Evolutionary conservation across 2,329 filamentous ascomycete species (phyloP), one percentile per base, ranked within the genome.

Genomic region (Nigrograna mackinnonii): DNA sequence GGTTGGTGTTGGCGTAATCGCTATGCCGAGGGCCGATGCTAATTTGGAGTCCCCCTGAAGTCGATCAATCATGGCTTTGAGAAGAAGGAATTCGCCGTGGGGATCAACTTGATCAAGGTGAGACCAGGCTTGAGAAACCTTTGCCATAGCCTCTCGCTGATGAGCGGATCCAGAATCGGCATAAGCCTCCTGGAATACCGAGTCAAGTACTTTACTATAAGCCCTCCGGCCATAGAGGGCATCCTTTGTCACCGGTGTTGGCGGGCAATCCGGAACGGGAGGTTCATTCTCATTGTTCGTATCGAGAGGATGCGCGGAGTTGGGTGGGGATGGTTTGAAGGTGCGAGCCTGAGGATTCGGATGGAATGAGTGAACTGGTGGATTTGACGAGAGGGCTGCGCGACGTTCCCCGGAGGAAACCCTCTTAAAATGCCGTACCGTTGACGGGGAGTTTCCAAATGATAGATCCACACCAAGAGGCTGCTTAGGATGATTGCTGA

Each of bases 401-500:
- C 62, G 57, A 16, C 62, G 59, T 37, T 68, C 64, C 76, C 74
- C 64, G 57, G 89, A 87, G 0, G 91, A 94, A 1, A 95, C 90
- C 18, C 92, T 84, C 50, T 89, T 88, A 75, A 96, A 97, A 39
- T 95, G 85, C 41, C 91, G 86, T 53, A 95, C 89, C 13, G 91
- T 96, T 1, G 92, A 96, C 2, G 89, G 89, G 6, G 86, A 87
- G 68, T 97, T 97, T 38, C 92, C 94, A 70, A 95, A 97, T 5
- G 87, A 95, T 76, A 95, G 85, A 60, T 97, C 90, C 2, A 94
- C 80, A 41, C 91, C 90, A 2, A 96, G 78, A 0, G 92, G 91
- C 51, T 89, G 85, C 68, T 89, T 91, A 6, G 58, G 52, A 19
- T 53, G 44, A 22, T 64, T 60, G 46, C 71, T 76, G 39, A 74